A percentile compares a stretch with the other conserved stretches of the same genome.
Evolutionary conservation across 2,329 filamentous ascomycete species (phyloP).

Genomic region (Diaporthe capsici): DNA sequence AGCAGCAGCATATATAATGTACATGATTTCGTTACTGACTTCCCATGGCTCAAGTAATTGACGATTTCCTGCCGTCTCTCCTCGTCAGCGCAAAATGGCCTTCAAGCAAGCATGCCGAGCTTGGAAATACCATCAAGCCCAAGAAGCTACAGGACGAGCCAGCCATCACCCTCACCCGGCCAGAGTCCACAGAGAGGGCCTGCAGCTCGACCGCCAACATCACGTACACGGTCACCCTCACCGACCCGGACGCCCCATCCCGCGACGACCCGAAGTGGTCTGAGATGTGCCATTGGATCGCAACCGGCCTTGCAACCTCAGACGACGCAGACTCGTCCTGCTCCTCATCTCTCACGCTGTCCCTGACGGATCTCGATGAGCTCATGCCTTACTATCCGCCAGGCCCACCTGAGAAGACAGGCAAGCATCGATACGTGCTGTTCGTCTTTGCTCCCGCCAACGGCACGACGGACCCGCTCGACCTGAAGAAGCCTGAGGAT

Average conservation of each 20-base stretch:
- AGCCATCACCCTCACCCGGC: constrained; percentile 49
- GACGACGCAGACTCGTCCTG: constrained; percentile 38
- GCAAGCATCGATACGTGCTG: constrained; percentile 61
- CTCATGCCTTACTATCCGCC: constrained; percentile 58
- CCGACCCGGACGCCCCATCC: constrained; percentile 60
- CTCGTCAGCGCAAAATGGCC: constrained; percentile 64
- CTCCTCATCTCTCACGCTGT: constrained; percentile 32
- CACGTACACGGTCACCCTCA: constrained; percentile 53
- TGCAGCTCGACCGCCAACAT: constrained; percentile 36
- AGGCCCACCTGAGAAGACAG: constrained; percentile 57
- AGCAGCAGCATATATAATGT: background rate
- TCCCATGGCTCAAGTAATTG: constrained; percentile 61
- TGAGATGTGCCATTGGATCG: constrained; percentile 63
- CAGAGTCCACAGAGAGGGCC: constrained; percentile 35
- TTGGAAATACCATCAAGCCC: constrained; percentile 66
- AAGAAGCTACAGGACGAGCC: constrained; percentile 53
- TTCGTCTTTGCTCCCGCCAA: constrained; percentile 56
- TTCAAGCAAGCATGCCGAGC: constrained; percentile 56
- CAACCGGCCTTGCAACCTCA: constrained; percentile 50
- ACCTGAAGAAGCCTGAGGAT: constrained; percentile 53
- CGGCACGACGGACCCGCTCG: constrained; percentile 53
- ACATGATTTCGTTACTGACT: background rate
- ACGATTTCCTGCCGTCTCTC: constrained; percentile 70
- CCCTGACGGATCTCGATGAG: constrained; percentile 47
- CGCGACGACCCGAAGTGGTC: constrained; percentile 59